phyloP scores from a whole-genome alignment of 2,329 filamentous ascomycete genomes.

The Parasarocladium wereldwijsianum region DNA sequence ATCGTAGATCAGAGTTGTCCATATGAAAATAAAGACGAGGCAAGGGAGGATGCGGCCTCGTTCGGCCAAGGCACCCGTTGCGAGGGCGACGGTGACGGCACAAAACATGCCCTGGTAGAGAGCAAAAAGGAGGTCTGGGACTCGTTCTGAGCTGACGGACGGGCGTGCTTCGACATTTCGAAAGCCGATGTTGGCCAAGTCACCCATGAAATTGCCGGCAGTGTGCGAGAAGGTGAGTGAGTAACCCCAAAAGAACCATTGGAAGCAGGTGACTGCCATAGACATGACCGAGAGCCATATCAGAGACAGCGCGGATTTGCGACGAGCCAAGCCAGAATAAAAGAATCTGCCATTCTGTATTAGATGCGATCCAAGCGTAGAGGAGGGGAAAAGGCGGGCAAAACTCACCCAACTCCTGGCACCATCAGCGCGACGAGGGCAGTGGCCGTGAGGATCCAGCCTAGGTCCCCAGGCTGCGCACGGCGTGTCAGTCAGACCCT shows the following conservation, averaged over 20 bases:
- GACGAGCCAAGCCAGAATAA: conserved; percentile 77
- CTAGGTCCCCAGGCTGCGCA: conserved; percentile 54
- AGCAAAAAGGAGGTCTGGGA: conserved; percentile 75
- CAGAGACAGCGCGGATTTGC: conserved; percentile 78
- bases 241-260: conserved; percentile 94
- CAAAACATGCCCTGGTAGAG: conserved; percentile 86
- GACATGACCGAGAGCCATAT: conserved; percentile 89
- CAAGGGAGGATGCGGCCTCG: conserved; percentile 78
- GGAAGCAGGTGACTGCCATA: conserved; percentile 68
- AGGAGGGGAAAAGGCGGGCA: conserved; percentile 1
- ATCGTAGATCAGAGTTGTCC: conserved; percentile 82
- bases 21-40: conserved; percentile 86
- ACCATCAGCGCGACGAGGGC: conserved; percentile 85
- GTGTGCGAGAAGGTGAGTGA: conserved; percentile 69
- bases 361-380: too few species aligned
- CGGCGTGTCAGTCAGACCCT: conserved; percentile 1
- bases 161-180: conserved; percentile 59
- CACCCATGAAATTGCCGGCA: conserved; percentile 61
- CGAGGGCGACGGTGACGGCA: conserved; percentile 71
- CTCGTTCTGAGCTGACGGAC: conserved; percentile 55
- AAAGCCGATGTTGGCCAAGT: conserved; percentile 68
- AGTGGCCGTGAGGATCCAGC: conserved; percentile 69
- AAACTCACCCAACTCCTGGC: conserved; percentile 60
- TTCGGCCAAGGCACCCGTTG: conserved; percentile 73
- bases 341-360: too few species aligned